Conservation (phyloP, 805 yeast genomes). For the Brettanomyces nanus region DNA sequence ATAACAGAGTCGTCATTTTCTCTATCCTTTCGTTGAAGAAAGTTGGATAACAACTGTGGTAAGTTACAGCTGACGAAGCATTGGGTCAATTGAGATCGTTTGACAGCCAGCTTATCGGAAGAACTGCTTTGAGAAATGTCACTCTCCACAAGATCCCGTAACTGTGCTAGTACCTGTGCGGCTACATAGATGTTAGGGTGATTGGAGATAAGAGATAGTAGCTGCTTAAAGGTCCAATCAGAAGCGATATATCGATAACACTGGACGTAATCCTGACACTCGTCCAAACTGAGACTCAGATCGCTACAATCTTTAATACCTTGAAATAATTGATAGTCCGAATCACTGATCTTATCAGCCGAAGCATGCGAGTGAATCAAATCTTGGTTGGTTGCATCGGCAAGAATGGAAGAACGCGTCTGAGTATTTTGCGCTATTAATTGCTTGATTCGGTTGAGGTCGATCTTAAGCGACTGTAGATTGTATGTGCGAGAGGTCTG, state of each 20-base stretch:
- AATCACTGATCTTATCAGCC: background rate
- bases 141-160: background rate
- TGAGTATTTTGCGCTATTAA: background rate
- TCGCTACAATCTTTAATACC: slow-evolving; percentile 9
- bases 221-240: background rate
- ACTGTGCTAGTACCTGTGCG: background rate
- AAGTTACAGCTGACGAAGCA: background rate
- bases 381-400: too few relatives aligned
- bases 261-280: background rate
- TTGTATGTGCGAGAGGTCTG: too few relatives aligned
- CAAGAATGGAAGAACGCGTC: background rate
- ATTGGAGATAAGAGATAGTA: background rate
- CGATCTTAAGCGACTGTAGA: background rate
- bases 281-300: slow-evolving; percentile 6
- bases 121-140: too few relatives aligned
- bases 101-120: background rate
- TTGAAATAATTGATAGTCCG: slow-evolving; percentile 14
- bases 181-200: background rate
- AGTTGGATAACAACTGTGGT: background rate
- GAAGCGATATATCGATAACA: background rate
- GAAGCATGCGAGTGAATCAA: too few relatives aligned
- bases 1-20: background rate
- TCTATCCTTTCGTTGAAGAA: background rate
- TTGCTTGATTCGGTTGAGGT: background rate
- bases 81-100: background rate